A percentile compares a stretch with the other conserved stretches of the same genome.
These are phyloP conservation scores for Neurospora intermedia DNA, from an alignment of 495 filamentous ascomycete genomes.

Conservation along the genomic window DNA sequence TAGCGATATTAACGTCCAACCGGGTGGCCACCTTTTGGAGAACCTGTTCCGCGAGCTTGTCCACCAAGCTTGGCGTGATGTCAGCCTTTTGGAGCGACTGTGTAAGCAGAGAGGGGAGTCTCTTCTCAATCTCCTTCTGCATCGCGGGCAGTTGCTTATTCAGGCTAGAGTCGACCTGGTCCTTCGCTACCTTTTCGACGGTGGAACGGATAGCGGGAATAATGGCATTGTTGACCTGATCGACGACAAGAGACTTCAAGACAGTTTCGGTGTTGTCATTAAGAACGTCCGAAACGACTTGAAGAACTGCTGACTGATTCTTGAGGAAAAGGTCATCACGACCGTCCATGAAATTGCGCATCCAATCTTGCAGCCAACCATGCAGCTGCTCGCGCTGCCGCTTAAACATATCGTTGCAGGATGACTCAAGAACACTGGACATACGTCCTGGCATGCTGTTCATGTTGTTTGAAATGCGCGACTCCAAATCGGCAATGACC, in stretches of 20 bases:
- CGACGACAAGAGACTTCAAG: conserved; percentile 56
- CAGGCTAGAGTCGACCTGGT: conserved; percentile 31
- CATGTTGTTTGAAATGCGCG: conserved; percentile 32
- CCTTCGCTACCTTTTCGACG: conserved; percentile 35
- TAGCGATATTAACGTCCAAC: conserved; percentile 55
- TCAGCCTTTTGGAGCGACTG: conserved; percentile 59
- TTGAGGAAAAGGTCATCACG: conserved; percentile 21
- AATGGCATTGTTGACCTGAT: conserved; percentile 54
- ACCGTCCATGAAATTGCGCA: conserved; percentile 20
- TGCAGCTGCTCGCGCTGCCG: conserved; percentile 28
- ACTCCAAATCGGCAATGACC: conserved; percentile 34
- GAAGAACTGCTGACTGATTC: conserved; percentile 49
- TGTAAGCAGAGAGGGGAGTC: conserved; percentile 28
- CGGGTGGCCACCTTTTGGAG: conserved; percentile 50
- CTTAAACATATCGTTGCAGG: conserved; percentile 26
- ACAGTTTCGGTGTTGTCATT: conserved; percentile 83
- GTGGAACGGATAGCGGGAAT: conserved; percentile 41
- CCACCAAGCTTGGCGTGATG: conserved; percentile 32
- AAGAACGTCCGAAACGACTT: conserved; percentile 76
- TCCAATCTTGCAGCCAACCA: conserved; percentile 27
- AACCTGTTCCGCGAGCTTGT: conserved; percentile 59
- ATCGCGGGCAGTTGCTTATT: conserved; percentile 42
- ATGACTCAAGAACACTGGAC: conserved; percentile 21
- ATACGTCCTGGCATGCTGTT: conserved; percentile 35
- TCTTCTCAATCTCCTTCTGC: conserved; percentile 49